Conservation (phyloP, 2,329 filamentous ascomycete species). For the Penicillium sp. region DNA sequence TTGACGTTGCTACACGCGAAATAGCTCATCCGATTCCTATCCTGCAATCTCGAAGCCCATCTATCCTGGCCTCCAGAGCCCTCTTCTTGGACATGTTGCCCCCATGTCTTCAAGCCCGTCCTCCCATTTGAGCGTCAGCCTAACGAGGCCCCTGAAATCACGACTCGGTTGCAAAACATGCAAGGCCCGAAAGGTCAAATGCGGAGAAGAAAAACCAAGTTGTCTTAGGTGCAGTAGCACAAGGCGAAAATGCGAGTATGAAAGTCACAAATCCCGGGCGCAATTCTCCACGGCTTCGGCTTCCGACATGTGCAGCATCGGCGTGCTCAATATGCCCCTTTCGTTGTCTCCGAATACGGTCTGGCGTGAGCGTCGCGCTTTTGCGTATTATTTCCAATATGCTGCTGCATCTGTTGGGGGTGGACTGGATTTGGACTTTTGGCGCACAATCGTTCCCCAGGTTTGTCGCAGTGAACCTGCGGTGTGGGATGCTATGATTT, state of each 20-base stretch:
- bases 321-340: conserved; percentile 10
- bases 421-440: conserved; percentile 36
- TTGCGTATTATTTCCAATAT: conserved; percentile 39
- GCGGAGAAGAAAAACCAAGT: conserved; percentile 35
- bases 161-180: conserved; percentile 33
- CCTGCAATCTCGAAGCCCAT: background rate
- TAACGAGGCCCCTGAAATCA: conserved; percentile 16
- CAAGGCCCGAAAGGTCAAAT: conserved; percentile 38
- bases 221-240: conserved; percentile 34
- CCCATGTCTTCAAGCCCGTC: background rate
- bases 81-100: background rate
- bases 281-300: background rate
- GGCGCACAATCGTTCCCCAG: conserved; percentile 37
- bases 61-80: background rate
- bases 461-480: conserved; percentile 37
- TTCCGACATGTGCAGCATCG: background rate
- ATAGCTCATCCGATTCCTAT: background rate
- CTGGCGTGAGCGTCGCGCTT: conserved; percentile 38
- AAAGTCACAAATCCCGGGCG: background rate
- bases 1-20: background rate
- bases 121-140: background rate
- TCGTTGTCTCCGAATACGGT: conserved; percentile 25
- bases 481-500: conserved; percentile 42
- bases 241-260: conserved; percentile 36
- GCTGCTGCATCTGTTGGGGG: conserved; percentile 34